Evolutionary conservation across 2,329 filamentous ascomycete species (phyloP), one percentile per base, ranked within the genome.

Genomic region (Samsoniella hepiali): DNA sequence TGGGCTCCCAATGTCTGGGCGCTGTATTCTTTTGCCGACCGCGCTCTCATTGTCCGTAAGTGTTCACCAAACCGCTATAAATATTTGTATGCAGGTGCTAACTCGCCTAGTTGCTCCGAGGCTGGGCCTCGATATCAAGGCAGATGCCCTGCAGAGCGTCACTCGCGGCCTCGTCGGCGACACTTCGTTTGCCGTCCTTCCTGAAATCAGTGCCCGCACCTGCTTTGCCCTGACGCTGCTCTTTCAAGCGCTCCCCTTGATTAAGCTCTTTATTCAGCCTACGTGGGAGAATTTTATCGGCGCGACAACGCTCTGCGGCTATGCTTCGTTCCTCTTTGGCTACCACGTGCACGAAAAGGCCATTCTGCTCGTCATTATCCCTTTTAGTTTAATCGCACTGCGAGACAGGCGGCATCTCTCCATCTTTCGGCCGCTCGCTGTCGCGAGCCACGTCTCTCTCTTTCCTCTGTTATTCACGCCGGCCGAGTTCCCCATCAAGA

Each of bases 301-400:
- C 3, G 89, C 92, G 0, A 85, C 97, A 51, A 97, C 94, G 0
- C 86, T 98, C 17, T 98, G 95, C 72, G 95, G 91, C 64, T 99
- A 97, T 73, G 91, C 94, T 0, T 97, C 94, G 0, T 99, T 99
- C 78, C 83, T 99, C 10, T 98, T 98, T 70, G 94, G 95, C 63
- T 99, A 94, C 93, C 95, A 99, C 72, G 95, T 99, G 9, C 95
- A 99, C 71, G 95, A 99, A 74, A 99, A 99, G 77, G 95, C 95
- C 1, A 91, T 99, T 63, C 84, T 99, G 29, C 85, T 98, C 27
- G 90, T 98, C 72, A 93, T 99, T 68, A 91, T 98, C 56, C 95
- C 95, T 0, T 98, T 98, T 80, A 96, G 91, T 69, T 84, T 99
- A 65, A 89, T 98, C 65, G 93, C 94, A 0, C 85, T 98, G 58